These are phyloP conservation scores for Amaranthus hypochondriacus DNA, from an alignment of 148 eudicot species.

Conservation along the genomic window DNA sequence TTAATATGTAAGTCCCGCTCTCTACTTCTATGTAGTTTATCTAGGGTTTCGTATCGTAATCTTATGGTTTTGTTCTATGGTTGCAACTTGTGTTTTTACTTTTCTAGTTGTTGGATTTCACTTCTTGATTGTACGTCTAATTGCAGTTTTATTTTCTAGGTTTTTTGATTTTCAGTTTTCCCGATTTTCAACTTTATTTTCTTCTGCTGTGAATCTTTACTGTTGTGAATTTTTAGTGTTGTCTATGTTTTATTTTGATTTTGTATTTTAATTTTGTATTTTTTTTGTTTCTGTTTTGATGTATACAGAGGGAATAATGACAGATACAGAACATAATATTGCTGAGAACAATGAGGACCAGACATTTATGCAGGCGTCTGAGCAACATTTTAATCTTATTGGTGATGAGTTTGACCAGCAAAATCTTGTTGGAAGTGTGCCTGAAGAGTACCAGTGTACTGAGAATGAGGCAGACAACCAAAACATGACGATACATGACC, in stretches of 20 bases:
- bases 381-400: slow-evolving; percentile 19
- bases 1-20: too few relatives aligned
- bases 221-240: too few relatives aligned
- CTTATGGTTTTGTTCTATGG: too few relatives aligned
- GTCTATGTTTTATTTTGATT: background rate
- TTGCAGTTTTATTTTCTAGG: too few relatives aligned
- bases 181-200: too few relatives aligned
- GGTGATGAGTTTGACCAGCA: slow-evolving; percentile 27
- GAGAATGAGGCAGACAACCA: slow-evolving; percentile 25
- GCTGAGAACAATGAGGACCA: slow-evolving; percentile 34
- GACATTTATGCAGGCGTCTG: slow-evolving; percentile 25
- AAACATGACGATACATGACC: slow-evolving; percentile 23
- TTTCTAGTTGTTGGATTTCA: too few relatives aligned
- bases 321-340: slow-evolving; percentile 43
- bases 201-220: too few relatives aligned
- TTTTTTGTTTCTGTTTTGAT: background rate
- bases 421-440: slow-evolving; percentile 18
- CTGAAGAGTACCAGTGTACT: slow-evolving; percentile 21
- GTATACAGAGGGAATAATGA: slow-evolving; percentile 29
- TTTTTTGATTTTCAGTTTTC: too few relatives aligned
- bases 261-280: background rate
- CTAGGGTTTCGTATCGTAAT: too few relatives aligned
- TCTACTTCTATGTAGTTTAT: too few relatives aligned
- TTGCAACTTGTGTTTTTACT: too few relatives aligned
- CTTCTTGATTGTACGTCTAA: too few relatives aligned